phyloP scores from a whole-genome alignment of 768 basidiomycete species.

The Mycena alexandri region DNA sequence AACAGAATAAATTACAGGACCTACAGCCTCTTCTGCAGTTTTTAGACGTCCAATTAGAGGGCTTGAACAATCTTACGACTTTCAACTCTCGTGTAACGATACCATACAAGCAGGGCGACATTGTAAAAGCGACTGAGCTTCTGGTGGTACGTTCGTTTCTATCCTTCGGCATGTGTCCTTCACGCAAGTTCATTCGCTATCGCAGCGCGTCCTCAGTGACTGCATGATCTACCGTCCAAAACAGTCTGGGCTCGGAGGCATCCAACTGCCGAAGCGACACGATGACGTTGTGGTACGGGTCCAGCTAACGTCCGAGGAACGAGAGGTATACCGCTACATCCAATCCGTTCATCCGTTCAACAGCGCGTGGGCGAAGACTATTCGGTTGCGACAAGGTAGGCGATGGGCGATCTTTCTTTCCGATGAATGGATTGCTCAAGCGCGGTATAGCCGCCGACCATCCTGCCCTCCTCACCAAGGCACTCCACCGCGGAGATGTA shows the following conservation, averaged over 20 bases:
- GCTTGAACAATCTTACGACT: conserved; percentile 10
- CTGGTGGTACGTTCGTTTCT: conserved; percentile 8
- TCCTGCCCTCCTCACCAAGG: conserved; percentile 21
- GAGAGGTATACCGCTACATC: conserved; percentile 19
- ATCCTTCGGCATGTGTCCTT: background rate
- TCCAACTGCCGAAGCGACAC: conserved; percentile 13
- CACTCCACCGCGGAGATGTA: conserved; percentile 23
- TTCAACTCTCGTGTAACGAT: conserved; percentile 8
- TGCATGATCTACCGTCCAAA: conserved; percentile 27
- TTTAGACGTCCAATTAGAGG: conserved; percentile 4
- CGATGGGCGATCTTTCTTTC: background rate
- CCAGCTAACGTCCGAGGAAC: conserved; percentile 17
- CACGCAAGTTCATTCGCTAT: background rate
- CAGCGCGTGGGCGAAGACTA: conserved; percentile 22
- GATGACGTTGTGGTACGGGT: background rate
- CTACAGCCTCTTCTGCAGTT: conserved; percentile 13
- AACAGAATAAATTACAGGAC: conserved; percentile 17
- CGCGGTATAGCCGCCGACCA: conserved; percentile 20
- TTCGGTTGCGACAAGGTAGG: conserved; percentile 27
- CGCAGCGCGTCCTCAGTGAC: conserved; percentile 8
- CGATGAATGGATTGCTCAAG: background rate
- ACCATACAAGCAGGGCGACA: conserved; percentile 13
- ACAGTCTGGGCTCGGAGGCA: background rate
- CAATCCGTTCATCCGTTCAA: conserved; percentile 3
- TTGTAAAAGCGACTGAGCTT: conserved; percentile 5